These are phyloP conservation scores for Lolium perenne DNA, from an alignment of 176 grass and related monocot species.

Conservation along the genomic window DNA sequence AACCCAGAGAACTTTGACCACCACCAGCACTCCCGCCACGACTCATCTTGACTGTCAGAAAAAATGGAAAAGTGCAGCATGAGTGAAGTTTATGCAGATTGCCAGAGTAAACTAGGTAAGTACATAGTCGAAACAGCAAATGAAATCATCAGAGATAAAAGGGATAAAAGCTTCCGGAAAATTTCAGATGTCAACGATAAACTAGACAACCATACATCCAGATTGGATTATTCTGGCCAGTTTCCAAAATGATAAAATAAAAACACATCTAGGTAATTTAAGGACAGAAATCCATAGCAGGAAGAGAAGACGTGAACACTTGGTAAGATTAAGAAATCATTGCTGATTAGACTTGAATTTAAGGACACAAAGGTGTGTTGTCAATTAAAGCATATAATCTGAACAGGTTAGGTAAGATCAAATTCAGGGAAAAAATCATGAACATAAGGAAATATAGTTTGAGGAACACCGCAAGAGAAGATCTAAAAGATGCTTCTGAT, in stretches of 20 bases:
- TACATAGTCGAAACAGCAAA: constrained; percentile 4
- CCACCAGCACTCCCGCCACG: constrained; percentile 82
- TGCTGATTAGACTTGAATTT: constrained; percentile 15
- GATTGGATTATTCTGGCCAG: background rate
- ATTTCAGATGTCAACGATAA: background rate
- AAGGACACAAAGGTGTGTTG: no score
- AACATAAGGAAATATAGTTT: background rate
- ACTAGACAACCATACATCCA: background rate
- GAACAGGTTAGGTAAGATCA: constrained; percentile 7
- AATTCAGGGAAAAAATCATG: background rate
- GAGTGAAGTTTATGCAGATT: background rate
- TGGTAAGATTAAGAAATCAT: background rate
- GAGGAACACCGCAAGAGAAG: background rate
- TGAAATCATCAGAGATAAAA: background rate
- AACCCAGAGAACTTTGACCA: constrained; percentile 69
- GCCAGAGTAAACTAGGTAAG: background rate
- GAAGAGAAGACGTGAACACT: background rate
- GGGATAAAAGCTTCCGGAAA: background rate
- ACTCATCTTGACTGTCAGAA: constrained; percentile 54
- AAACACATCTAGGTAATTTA: background rate
- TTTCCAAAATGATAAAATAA: background rate
- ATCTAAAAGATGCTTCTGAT: background rate
- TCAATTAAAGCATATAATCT: no score
- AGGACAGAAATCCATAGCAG: background rate
- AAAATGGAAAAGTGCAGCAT: background rate